These are phyloP conservation scores for Bruguiera hainesii DNA, from an alignment of 441 rosid genomes.

Conservation along the genomic window DNA sequence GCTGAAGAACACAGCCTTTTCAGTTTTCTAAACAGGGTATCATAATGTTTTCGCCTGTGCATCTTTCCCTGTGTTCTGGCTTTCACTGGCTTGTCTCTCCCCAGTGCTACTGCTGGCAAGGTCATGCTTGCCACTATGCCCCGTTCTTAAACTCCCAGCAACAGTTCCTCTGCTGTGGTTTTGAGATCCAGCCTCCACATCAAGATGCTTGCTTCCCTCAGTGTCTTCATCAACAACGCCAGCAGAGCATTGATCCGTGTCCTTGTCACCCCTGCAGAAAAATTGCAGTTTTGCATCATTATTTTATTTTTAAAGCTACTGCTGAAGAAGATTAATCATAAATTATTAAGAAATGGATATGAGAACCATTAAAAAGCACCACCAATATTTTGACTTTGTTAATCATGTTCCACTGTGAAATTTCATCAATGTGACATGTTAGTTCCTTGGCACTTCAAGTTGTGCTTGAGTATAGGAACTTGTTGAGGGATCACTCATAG, in stretches of 20 bases:
- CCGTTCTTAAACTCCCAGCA: conserved; percentile 28
- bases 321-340: not conserved
- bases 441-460: too few relatives aligned
- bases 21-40: not conserved
- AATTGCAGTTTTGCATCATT: not conserved
- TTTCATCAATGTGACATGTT: too few relatives aligned
- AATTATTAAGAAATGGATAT: not conserved
- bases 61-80: conserved; percentile 19
- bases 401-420: too few relatives aligned
- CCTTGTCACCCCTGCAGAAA: conserved; percentile 55
- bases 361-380: too few relatives aligned
- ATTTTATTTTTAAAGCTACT: not conserved
- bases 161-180: conserved; percentile 10
- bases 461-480: too few relatives aligned
- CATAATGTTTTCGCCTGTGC: conserved; percentile 18
- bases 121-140: conserved; percentile 19
- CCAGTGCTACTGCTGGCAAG: conserved; percentile 2
- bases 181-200: conserved; percentile 39
- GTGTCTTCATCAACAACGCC: conserved; percentile 38
- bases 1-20: not conserved
- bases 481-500: too few relatives aligned
- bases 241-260: conserved; percentile 29
- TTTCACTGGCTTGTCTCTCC: conserved; percentile 9
- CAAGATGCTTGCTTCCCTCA: conserved; percentile 35
- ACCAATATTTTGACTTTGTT: too few relatives aligned